Base-by-base conservation (phyloP, 352 stramenopile species). In the Elongisporangium prolatum region DNA sequence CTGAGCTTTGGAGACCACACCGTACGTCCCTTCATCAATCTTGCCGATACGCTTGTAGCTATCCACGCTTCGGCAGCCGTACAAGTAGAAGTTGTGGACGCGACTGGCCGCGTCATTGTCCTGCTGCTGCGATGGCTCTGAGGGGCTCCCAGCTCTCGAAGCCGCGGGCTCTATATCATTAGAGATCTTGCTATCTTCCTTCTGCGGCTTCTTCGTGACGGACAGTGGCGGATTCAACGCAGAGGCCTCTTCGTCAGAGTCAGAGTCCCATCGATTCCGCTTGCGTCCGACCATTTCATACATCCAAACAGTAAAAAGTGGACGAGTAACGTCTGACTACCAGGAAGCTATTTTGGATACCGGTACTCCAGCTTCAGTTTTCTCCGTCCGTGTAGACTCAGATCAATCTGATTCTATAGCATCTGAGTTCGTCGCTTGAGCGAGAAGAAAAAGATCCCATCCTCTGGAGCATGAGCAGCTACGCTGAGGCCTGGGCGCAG, bases 1-100 rank as follows among this genome's bases (percentile, higher is more conserved):
- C 16, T 82, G 73, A 28, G 93, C 97, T 57, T 96, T 97, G 63
- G 94, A 99, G 3, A 99, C 97, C 54, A 98, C 89, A 5, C 97
- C 97, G 68, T 99, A 99, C 20, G 96, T 98, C 3, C 97, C 97
- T 77, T 99, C 93, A 53, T 97, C 94, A 52, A 99, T 93, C 57
- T 93, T 94, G 34, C 81, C 82, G 21, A 99, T 88, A 7, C 94
- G 82, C 57, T 97, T 88, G 60, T 99, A 99, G 56, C 77, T 92
- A 57, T 98, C 93, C 40, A 99, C 96, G 52, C 88, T 98, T 40
- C 96, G 88, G 64, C 95, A 99, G 52, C 95, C 93, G 44, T 83
- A 64, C 38, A 88, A 58, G 58, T 91, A 88, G 60, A 89, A 89
- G 54, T 89, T 89, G 66, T 89, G 80, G 38, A 74, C 61, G 1